Percentiles rank a stretch among this genome's conserved stretches.
These are phyloP conservation scores for Termitomyces sp. DNA, from an alignment of 768 basidiomycete species.

Conservation along the genomic window DNA sequence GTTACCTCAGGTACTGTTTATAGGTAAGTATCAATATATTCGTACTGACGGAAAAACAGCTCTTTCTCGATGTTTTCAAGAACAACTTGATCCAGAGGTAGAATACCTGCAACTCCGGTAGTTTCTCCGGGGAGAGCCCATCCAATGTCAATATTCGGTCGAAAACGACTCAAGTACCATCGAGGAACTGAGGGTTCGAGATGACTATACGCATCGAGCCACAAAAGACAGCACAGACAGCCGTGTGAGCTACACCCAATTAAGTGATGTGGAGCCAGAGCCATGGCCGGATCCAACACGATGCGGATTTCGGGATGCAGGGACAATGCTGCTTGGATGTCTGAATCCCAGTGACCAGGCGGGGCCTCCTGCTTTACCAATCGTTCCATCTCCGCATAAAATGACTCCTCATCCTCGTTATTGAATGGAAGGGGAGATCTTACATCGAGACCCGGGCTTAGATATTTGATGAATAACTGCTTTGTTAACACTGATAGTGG, in stretches of 20 bases:
- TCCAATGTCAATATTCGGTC: background rate
- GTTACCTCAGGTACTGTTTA: background rate
- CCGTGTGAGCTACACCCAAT: background rate
- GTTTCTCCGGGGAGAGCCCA: background rate
- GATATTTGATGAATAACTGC: background rate
- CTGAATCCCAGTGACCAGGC: background rate
- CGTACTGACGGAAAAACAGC: background rate
- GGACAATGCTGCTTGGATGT: background rate
- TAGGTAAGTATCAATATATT: background rate
- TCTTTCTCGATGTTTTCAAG: background rate
- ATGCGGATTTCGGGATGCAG: background rate
- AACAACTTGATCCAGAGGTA: background rate
- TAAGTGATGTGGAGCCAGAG: background rate
- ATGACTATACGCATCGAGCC: background rate
- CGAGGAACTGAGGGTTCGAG: background rate
- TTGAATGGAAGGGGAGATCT: background rate
- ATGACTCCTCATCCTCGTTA: background rate
- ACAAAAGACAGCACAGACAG: background rate
- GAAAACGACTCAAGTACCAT: background rate
- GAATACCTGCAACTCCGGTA: background rate
- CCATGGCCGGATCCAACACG: background rate
- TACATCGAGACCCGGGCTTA: background rate
- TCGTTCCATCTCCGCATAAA: background rate
- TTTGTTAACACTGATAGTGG: background rate
- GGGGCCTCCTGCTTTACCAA: background rate